phyloP scores from a whole-genome alignment of 2,329 filamentous ascomycete species.

The Rhynchosporium graminicola region DNA sequence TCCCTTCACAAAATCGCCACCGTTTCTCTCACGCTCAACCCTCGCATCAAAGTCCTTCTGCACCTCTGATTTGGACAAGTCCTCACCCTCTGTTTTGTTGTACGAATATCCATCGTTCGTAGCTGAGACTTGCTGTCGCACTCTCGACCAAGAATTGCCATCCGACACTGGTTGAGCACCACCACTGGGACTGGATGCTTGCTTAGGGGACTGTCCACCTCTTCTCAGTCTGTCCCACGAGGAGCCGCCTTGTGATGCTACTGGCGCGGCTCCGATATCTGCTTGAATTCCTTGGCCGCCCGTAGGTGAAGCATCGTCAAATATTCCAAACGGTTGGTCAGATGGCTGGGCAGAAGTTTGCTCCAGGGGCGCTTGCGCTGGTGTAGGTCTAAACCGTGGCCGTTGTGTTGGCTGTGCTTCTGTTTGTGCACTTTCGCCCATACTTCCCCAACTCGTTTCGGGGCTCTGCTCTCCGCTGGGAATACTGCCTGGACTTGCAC shows the following conservation, averaged over 20 bases:
- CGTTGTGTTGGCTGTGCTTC: constrained; percentile 6
- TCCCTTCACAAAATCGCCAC: constrained; percentile 35
- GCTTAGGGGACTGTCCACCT: constrained; percentile 22
- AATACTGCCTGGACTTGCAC: constrained; percentile 35
- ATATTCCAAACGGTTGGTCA: constrained; percentile 31
- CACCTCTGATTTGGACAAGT: constrained; percentile 32
- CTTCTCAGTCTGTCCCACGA: constrained; percentile 40
- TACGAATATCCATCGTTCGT: constrained; percentile 33
- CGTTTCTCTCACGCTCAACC: constrained; percentile 39
- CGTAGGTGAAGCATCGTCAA: constrained; percentile 39
- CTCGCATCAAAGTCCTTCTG: constrained; percentile 41
- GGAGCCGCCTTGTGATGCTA: constrained; percentile 29
- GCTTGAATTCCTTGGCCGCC: constrained; percentile 28
- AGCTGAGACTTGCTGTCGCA: constrained; percentile 20
- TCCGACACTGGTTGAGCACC: constrained; percentile 13
- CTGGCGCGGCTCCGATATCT: constrained; percentile 20
- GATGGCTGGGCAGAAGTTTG: constrained; percentile 23
- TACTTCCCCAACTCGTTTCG: constrained; percentile 3
- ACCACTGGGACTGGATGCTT: constrained; percentile 4
- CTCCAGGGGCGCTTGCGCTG: constrained; percentile 10
- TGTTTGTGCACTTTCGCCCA: constrained; percentile 6
- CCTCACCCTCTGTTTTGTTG: constrained; percentile 32
- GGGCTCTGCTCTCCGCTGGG: constrained; percentile 18
- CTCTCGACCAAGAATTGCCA: constrained; percentile 23
- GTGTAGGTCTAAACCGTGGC: constrained; percentile 14